Conservation (phyloP, 1,139 yeast species). For the Hyphopichia wangnamkhiaoensis region DNA sequence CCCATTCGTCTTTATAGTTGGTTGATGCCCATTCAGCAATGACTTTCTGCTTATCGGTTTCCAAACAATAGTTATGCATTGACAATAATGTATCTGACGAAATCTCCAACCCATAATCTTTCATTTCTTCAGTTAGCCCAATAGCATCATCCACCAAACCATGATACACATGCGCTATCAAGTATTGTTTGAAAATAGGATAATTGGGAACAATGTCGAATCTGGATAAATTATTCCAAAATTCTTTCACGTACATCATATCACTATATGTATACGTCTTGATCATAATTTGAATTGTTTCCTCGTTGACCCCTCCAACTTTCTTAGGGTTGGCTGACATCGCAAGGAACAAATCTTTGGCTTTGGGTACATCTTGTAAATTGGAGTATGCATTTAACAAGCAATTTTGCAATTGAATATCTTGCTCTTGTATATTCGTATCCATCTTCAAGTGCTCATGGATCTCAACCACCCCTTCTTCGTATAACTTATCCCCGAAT, state of each 20-base stretch:
- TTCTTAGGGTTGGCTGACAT: constrained; percentile 54
- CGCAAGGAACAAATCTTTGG: constrained; percentile 63
- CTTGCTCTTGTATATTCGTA: constrained; percentile 52
- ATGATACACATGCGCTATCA: constrained; percentile 74
- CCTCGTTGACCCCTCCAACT: constrained; percentile 58
- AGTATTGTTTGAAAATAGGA: constrained; percentile 60
- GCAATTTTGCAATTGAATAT: constrained; percentile 60
- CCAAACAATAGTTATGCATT: constrained; percentile 63
- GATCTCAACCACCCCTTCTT: constrained; percentile 67
- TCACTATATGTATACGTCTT: constrained; percentile 64
- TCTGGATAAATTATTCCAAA: constrained; percentile 63
- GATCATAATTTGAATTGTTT: constrained; percentile 71
- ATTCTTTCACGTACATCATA: constrained; percentile 57
- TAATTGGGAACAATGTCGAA: constrained; percentile 57
- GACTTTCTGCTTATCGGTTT: constrained; percentile 44
- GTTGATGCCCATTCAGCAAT: constrained; percentile 56
- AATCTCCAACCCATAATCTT: constrained; percentile 52
- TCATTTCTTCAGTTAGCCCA: constrained; percentile 49
- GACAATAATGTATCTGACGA: constrained; percentile 53
- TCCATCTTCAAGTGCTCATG: constrained; percentile 72
- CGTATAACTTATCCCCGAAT: constrained; percentile 62
- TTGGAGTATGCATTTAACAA: constrained; percentile 68
- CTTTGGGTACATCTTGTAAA: constrained; percentile 59
- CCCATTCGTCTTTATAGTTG: constrained; percentile 51
- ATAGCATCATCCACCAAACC: constrained; percentile 64